Base-by-base conservation (phyloP, 2,329 filamentous ascomycete species). In the Colletotrichum sp. region DNA sequence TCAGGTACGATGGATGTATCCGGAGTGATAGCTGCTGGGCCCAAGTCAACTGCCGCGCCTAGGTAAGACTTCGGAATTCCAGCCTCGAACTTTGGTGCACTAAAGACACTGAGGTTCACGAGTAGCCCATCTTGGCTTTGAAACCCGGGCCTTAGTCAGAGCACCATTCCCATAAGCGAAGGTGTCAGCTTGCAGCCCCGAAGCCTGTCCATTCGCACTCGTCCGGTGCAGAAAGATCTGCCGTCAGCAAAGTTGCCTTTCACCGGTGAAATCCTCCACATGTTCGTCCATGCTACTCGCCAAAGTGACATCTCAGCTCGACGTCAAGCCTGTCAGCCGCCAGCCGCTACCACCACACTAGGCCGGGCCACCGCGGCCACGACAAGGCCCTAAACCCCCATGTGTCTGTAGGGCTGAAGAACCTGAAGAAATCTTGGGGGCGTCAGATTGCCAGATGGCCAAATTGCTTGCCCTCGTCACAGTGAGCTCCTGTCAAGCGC, bases 401-500 rank as follows among this genome's bases (percentile, higher is more conserved):
- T 60, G 44, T 69, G 57, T n/a, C 36, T 34, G 36, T 75, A 75
- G 70, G 73, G 73, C 73, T 75, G 73, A 69, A 39, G 22, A n/a
- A 26, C 39, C 48, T 48, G 67, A 68, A 36, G 44, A 55, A 55
- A 67, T 22, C 44, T 52, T 52, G 44, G 44, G 44, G 44, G 44
- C 44, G 44, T 52, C 44, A 22, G 44, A 52, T 22, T 52, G 44
- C 44, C 44, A 52, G 44, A 22, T 52, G 44, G n/a, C 44, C 44
- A 52, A 6, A 52, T 52, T 52, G n/a, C 44, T 52, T 52, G 44
- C 44, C 12, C 6, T 24, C 44, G 44, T 52, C 6, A 12, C 44
- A 8, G 1, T 36, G 6, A 15, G 3, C 34, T 32, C 8, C 32
- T n/a, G 39, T 22, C 30, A 28, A 34, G 24, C 12, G 52, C 24